A percentile compares a stretch with the other conserved stretches of the same genome.
Evolutionary conservation across 768 basidiomycete species (phyloP).

Genomic region (Leccinum aurantiacum): DNA sequence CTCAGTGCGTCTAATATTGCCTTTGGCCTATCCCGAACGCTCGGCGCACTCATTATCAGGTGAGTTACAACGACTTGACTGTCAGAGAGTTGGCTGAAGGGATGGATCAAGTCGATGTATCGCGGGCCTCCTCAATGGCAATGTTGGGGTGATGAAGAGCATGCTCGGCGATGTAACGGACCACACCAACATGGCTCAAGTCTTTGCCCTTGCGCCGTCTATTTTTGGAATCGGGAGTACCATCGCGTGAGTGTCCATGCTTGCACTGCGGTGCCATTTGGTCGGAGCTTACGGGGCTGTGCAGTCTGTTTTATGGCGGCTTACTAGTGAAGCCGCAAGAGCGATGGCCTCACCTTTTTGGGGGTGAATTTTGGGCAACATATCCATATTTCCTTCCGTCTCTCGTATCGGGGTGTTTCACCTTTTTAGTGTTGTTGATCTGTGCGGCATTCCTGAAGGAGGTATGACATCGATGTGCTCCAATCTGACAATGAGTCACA

Average conservation of each 20-base stretch:
- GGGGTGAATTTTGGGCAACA: conserved; percentile 36
- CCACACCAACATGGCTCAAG: conserved; percentile 35
- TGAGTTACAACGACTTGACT: conserved; percentile 14
- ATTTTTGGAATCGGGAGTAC: conserved; percentile 35
- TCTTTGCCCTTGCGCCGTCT: conserved; percentile 31
- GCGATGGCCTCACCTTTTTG: conserved; percentile 50
- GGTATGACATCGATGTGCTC: conserved; percentile 19
- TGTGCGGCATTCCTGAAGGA: conserved; percentile 30
- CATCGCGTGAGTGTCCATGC: conserved; percentile 21
- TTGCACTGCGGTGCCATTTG: too few species aligned
- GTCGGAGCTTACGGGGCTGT: background rate
- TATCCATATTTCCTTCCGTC: conserved; percentile 41
- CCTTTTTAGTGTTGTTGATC: conserved; percentile 14
- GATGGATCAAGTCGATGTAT: conserved; percentile 33
- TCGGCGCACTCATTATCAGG: conserved; percentile 57
- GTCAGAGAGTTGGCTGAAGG: conserved; percentile 6
- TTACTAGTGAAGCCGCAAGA: conserved; percentile 54
- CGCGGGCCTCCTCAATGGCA: conserved; percentile 39
- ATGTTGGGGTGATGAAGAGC: conserved; percentile 63
- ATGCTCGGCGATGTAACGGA: conserved; percentile 64
- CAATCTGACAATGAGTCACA: background rate
- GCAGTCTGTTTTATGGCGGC: conserved; percentile 60
- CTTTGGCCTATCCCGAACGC: conserved; percentile 62
- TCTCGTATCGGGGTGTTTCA: conserved; percentile 19
- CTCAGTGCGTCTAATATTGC: conserved; percentile 50